Percentiles rank a stretch among this genome's conserved stretches.
Conservation (phyloP, 1,284 basidiomycete species). For the Bondarzewia mesenterica region DNA sequence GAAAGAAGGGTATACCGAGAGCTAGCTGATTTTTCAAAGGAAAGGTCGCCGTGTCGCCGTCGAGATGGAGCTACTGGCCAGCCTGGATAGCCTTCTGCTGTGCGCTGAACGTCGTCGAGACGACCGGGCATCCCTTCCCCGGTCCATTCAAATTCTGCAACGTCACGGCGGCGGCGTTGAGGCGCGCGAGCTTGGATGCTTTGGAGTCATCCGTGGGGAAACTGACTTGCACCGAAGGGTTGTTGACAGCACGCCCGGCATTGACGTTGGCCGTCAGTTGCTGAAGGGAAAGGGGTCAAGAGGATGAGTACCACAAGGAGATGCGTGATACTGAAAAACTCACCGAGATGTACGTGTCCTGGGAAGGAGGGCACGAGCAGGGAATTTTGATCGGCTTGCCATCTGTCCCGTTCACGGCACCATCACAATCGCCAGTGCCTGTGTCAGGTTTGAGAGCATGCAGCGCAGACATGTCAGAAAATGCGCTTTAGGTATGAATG, state of each 20-base stretch:
- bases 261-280: constrained; percentile 25
- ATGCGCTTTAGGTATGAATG: background rate
- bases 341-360: constrained; percentile 6
- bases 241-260: constrained; percentile 29
- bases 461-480: background rate
- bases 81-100: constrained; percentile 28
- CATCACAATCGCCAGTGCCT: constrained; percentile 11
- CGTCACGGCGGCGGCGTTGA: constrained; percentile 21
- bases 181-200: constrained; percentile 23
- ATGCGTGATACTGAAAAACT: background rate
- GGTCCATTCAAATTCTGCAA: constrained; percentile 31
- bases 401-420: constrained; percentile 36
- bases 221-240: constrained; percentile 24
- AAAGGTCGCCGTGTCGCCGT: background rate
- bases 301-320: background rate
- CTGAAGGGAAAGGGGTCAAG: constrained; percentile 7
- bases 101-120: constrained; percentile 26
- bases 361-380: constrained; percentile 25
- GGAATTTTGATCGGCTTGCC: constrained; percentile 49
- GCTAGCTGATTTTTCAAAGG: background rate
- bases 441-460: background rate
- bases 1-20: background rate
- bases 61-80: background rate
- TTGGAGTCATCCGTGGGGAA: constrained; percentile 28
- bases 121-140: constrained; percentile 29